A percentile compares a stretch with the other conserved stretches of the same genome.
Conservation (phyloP, 495 filamentous ascomycete genomes). For the Cenococcum geophilum region DNA sequence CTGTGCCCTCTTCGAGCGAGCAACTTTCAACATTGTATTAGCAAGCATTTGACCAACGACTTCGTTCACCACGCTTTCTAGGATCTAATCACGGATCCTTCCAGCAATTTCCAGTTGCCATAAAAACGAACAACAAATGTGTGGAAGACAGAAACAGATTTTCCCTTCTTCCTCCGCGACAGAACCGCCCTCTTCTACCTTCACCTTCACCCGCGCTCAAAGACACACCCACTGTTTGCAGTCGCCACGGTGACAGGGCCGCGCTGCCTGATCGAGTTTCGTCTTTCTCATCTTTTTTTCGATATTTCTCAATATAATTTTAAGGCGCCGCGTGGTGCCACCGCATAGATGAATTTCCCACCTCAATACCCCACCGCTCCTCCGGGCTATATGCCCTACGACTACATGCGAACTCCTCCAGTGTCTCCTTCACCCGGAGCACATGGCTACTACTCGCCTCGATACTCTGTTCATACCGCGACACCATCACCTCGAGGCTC, state of each 20-base stretch:
- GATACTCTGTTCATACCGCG: conserved; percentile 32
- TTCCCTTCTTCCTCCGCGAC: conserved; percentile 28
- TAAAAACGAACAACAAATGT: conserved; percentile 31
- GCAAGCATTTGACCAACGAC: conserved; percentile 15
- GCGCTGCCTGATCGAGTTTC: conserved; percentile 23
- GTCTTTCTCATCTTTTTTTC: neutral
- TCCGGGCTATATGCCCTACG: conserved; percentile 35
- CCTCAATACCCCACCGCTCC: conserved; percentile 35
- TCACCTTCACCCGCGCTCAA: conserved; percentile 22
- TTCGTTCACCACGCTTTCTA: conserved; percentile 10
- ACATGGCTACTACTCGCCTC: conserved; percentile 38
- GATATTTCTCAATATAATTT: neutral
- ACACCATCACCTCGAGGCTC: conserved; percentile 35
- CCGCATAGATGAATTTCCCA: conserved; percentile 33
- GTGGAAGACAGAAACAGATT: conserved; percentile 24
- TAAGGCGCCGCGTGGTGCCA: conserved; percentile 13
- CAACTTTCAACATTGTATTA: conserved; percentile 16
- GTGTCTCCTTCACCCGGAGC: conserved; percentile 33
- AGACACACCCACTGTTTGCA: conserved; percentile 28
- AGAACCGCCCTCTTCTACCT: conserved; percentile 22
- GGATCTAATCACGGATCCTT: conserved; percentile 25
- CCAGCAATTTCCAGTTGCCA: conserved; percentile 7
- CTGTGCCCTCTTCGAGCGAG: conserved; percentile 9
- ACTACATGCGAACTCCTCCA: conserved; percentile 36
- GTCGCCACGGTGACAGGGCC: conserved; percentile 24